Conservation (phyloP, 2,329 filamentous ascomycete genomes). For the Fusarium coicis region DNA sequence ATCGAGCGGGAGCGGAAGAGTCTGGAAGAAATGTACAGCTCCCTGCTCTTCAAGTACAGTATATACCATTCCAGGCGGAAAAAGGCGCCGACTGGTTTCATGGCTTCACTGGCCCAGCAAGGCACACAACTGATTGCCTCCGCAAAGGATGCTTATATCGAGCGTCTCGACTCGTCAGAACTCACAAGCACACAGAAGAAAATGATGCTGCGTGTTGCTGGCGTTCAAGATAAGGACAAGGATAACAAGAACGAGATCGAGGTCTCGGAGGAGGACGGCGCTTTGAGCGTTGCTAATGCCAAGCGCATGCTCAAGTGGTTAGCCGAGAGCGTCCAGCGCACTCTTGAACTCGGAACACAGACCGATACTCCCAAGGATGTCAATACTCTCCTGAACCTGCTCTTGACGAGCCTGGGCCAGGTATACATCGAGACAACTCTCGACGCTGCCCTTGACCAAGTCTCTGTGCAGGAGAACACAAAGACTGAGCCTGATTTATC, state of each 20-base stretch:
- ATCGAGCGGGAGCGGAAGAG: slow-evolving; percentile 76
- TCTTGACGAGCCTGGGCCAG: slow-evolving; percentile 88
- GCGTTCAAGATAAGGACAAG: slow-evolving; percentile 78
- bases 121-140: slow-evolving; percentile 89
- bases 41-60: slow-evolving; percentile 93
- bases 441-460: slow-evolving; percentile 77
- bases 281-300: slow-evolving; percentile 84
- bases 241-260: slow-evolving; percentile 87
- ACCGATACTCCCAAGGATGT: slow-evolving; percentile 96
- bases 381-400: slow-evolving; percentile 81
- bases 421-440: slow-evolving; percentile 77
- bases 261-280: slow-evolving; percentile 88
- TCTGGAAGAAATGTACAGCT: slow-evolving; percentile 86
- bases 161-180: slow-evolving; percentile 88
- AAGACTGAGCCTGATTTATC: slow-evolving; percentile 89
- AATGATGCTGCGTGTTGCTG: slow-evolving; percentile 90
- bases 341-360: slow-evolving; percentile 87
- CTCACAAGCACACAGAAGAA: slow-evolving; percentile 87
- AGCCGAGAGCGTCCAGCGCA: slow-evolving; percentile 91
- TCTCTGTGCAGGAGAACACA: slow-evolving; percentile 78
- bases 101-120: slow-evolving; percentile 89
- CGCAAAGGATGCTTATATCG: slow-evolving; percentile 90
- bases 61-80: slow-evolving; percentile 92
- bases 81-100: slow-evolving; percentile 90
- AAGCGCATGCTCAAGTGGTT: slow-evolving; percentile 99